Conservation (phyloP, 2,329 filamentous ascomycete genomes). For the Colletotrichum eremochloae region DNA sequence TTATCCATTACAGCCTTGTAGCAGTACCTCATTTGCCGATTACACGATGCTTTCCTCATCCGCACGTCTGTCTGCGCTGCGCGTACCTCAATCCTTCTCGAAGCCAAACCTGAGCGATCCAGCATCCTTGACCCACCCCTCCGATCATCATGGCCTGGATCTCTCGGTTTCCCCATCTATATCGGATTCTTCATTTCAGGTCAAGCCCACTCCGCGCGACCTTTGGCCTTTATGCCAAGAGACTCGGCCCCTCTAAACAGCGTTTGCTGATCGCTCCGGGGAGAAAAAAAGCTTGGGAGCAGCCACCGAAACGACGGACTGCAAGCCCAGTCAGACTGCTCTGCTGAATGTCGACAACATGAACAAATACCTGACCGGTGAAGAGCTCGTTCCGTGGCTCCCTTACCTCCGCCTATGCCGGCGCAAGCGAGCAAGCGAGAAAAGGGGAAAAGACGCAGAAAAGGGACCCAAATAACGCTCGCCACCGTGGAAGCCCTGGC, state of each 20-base stretch:
- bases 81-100: neutral
- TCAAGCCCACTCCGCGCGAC: neutral
- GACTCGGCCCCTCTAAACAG: slow-evolving; percentile 29
- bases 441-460: neutral
- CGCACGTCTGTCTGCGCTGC: neutral
- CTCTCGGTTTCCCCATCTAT: neutral
- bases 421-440: neutral
- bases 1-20: neutral
- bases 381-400: neutral
- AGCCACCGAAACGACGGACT: neutral
- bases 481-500: slow-evolving; percentile 14
- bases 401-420: neutral
- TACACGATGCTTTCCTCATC: no score
- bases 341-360: neutral
- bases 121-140: neutral
- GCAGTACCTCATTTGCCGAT: no score
- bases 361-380: neutral
- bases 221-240: neutral
- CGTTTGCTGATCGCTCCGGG: slow-evolving; percentile 28
- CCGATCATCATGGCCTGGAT: slow-evolving; percentile 1
- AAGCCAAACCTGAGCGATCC: neutral
- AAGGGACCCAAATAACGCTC: neutral
- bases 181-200: neutral
- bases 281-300: slow-evolving; percentile 4
- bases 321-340: neutral